Conservation (phyloP, 2,329 filamentous ascomycete species). For the Colletotrichum karsti region DNA sequence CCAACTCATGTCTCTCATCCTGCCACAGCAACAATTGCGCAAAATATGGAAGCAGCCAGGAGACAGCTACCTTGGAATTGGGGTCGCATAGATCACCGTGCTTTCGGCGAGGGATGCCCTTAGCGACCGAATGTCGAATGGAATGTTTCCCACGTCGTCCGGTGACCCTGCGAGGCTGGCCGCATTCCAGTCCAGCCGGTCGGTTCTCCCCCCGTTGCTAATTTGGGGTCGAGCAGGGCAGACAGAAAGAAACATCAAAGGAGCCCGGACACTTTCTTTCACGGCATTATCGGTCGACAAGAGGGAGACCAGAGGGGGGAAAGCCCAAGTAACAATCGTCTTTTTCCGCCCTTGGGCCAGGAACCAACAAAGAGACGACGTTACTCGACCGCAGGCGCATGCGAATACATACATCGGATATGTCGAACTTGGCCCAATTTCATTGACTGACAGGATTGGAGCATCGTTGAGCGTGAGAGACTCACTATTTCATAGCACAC, state of each 20-base stretch:
- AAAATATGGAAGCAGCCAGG: slow-evolving; percentile 25
- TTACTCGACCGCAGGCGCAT: background rate
- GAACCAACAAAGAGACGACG: slow-evolving; percentile 14
- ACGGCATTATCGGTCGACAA: slow-evolving; percentile 10
- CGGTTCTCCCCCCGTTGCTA: background rate
- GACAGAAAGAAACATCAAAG: slow-evolving; percentile 14
- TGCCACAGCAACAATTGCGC: slow-evolving; percentile 27
- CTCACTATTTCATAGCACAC: background rate
- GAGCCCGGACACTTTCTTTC: background rate
- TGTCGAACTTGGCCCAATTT: background rate
- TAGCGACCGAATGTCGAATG: slow-evolving; percentile 14
- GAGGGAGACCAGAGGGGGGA: background rate
- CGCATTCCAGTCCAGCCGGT: slow-evolving; percentile 25
- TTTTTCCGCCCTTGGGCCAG: slow-evolving; percentile 1
- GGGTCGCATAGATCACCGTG: slow-evolving; percentile 23
- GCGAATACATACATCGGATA: background rate
- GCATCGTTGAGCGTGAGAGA: background rate
- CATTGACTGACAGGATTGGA: background rate
- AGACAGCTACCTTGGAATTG: slow-evolving; percentile 23
- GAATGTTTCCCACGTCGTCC: slow-evolving; percentile 27
- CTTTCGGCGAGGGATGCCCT: slow-evolving; percentile 23
- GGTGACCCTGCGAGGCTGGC: slow-evolving; percentile 25
- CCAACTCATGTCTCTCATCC: slow-evolving; percentile 23
- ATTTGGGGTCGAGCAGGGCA: slow-evolving; percentile 10
- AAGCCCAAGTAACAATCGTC: slow-evolving; percentile 1